Conservation (phyloP, 768 basidiomycete genomes). For the Lentinula edodes region DNA sequence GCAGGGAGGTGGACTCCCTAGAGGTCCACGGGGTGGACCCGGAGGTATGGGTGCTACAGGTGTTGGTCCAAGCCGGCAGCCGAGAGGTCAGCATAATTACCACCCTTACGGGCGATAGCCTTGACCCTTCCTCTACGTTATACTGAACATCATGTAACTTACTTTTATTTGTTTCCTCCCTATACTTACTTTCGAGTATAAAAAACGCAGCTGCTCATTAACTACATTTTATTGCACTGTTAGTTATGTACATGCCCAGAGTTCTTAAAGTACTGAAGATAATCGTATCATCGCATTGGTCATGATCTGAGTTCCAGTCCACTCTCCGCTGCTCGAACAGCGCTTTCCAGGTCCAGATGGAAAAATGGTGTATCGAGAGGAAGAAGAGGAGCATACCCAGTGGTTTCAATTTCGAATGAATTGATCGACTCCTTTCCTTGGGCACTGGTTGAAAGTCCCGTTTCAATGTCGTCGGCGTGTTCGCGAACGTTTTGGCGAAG, state of each 20-base stretch:
- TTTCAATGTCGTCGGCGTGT: constrained; percentile 25
- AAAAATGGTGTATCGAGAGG: constrained; percentile 72
- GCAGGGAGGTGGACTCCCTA: not conserved
- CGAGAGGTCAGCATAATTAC: constrained; percentile 2
- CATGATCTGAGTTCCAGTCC: constrained; percentile 13
- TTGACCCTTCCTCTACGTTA: not conserved
- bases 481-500: constrained; percentile 12
- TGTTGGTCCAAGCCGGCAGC: not conserved
- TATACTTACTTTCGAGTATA: not conserved
- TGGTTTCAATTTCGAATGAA: constrained; percentile 4
- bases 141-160: too few species aligned
- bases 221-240: too few species aligned
- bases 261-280: too few species aligned
- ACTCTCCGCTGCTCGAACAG: constrained; percentile 65
- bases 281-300: not conserved
- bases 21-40: not conserved
- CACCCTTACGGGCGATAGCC: constrained; percentile 6
- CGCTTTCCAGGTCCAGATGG: constrained; percentile 80
- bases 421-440: constrained; percentile 23
- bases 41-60: constrained; percentile 1
- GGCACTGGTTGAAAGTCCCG: constrained; percentile 14
- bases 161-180: not conserved
- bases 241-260: too few species aligned
- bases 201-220: not conserved
- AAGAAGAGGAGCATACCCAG: constrained; percentile 36